A percentile compares a stretch with the other conserved stretches of the same genome.
phyloP scores from a whole-genome alignment of 306 rosid genomes.

The Hylodesmum podocarpum region DNA sequence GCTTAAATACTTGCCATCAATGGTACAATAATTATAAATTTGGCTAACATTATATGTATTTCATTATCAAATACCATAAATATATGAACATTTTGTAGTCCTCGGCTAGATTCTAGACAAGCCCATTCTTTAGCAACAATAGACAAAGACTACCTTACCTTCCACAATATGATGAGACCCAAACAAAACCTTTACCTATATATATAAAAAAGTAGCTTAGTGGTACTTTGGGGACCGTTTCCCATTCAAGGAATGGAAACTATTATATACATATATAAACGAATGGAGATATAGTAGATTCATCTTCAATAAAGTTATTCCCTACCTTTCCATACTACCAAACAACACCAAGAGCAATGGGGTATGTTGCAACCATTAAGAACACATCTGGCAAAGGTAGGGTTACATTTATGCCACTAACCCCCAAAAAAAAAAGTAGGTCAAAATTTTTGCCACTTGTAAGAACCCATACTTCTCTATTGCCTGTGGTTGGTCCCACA shows the following conservation, averaged over 20 bases:
- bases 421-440: constrained; percentile 15
- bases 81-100: constrained; percentile 2
- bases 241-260: constrained; percentile 29
- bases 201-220: background rate
- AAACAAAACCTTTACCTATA: constrained; percentile 6
- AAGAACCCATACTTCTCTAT: constrained; percentile 13
- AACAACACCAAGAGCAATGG: constrained; percentile 23
- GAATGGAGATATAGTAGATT: constrained; percentile 20
- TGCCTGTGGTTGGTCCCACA: constrained; percentile 37
- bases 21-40: background rate
- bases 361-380: constrained; percentile 34
- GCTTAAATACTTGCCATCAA: background rate
- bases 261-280: background rate
- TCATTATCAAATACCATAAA: background rate
- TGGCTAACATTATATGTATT: background rate
- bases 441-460: constrained; percentile 23
- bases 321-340: constrained; percentile 19
- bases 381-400: constrained; percentile 7
- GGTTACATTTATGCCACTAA: constrained; percentile 26
- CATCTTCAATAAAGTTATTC: constrained; percentile 29
- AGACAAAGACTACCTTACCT: constrained; percentile 4
- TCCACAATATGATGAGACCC: background rate
- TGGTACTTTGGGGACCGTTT: constrained; percentile 25
- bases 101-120: background rate
- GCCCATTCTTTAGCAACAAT: background rate